Evolutionary conservation across 768 basidiomycete species (phyloP).

Genomic region (Panaeolus papilionaceus): DNA sequence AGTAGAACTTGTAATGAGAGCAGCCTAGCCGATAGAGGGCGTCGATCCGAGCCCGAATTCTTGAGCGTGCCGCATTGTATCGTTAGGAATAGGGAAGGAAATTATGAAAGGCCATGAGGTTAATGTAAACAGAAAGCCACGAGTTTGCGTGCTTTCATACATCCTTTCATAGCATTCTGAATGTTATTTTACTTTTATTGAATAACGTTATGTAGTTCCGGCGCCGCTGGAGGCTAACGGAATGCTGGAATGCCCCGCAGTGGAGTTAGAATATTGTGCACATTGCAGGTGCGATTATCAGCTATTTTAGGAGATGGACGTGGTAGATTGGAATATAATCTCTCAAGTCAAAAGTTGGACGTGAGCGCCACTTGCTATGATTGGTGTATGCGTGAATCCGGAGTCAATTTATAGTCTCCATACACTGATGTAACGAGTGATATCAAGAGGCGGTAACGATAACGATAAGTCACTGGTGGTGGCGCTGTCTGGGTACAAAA

Average conservation of each 20-base stretch:
- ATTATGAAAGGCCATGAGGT: conserved; percentile 5
- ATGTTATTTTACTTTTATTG: neutral
- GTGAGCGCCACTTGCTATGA: neutral
- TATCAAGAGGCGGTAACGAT: neutral
- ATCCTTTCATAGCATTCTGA: conserved; percentile 4
- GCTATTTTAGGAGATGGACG: neutral
- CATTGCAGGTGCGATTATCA: neutral
- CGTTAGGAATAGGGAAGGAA: neutral
- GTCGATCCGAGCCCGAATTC: conserved; percentile 4
- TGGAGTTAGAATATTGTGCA: neutral
- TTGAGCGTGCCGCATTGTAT: neutral
- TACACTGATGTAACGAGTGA: neutral
- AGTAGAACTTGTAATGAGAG: neutral
- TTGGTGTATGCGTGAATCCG: neutral
- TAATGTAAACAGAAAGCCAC: conserved; percentile 1
- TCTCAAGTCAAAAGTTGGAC: neutral
- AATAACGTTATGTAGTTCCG: conserved; percentile 7
- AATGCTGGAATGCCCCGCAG: neutral
- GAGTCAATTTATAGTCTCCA: neutral
- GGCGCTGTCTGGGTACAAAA: neutral
- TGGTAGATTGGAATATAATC: neutral
- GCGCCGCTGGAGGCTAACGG: conserved; percentile 6
- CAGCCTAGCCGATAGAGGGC: neutral
- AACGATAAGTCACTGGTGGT: neutral
- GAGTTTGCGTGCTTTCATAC: neutral